These are phyloP conservation scores for Globisporangium okanoganense DNA, from an alignment of 352 stramenopile genomes.

Conservation along the genomic window DNA sequence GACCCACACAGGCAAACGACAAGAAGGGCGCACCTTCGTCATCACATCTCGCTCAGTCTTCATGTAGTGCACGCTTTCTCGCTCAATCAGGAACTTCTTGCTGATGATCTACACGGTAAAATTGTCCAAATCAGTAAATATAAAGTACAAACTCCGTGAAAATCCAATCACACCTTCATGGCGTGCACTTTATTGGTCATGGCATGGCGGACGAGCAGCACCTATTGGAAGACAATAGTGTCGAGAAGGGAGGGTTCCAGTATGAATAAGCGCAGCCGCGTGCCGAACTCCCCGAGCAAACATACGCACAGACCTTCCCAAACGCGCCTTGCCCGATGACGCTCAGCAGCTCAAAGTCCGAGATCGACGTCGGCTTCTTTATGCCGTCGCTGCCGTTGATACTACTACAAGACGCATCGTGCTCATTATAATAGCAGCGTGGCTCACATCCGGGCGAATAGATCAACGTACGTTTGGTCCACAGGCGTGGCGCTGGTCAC, in stretches of 20 bases:
- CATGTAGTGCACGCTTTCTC: slow-evolving; percentile 78
- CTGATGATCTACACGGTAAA: slow-evolving; percentile 88
- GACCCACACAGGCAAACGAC: background rate
- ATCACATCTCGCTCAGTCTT: slow-evolving; percentile 82
- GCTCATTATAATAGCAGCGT: background rate
- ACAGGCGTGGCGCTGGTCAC: slow-evolving; percentile 7
- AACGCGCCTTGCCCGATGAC: slow-evolving; percentile 93
- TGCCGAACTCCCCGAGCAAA: background rate
- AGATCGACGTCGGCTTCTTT: slow-evolving; percentile 63
- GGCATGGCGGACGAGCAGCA: slow-evolving; percentile 69
- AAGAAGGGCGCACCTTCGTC: slow-evolving; percentile 53
- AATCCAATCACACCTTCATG: slow-evolving; percentile 76
- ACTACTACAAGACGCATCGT: background rate
- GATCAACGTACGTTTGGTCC: slow-evolving; percentile 3
- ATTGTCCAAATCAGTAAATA: too few species aligned
- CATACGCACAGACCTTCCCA: slow-evolving; percentile 34
- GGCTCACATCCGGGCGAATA: background rate
- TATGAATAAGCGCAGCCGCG: background rate
- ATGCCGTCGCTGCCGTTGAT: slow-evolving; percentile 4
- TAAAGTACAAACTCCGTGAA: too few species aligned
- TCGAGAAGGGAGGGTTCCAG: background rate
- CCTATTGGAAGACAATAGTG: slow-evolving; percentile 19
- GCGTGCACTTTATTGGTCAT: slow-evolving; percentile 58
- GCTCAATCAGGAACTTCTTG: slow-evolving; percentile 78
- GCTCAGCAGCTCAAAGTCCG: slow-evolving; percentile 96